Conservation (phyloP, 179 eudicot genomes). For the Pouteria campechiana region DNA sequence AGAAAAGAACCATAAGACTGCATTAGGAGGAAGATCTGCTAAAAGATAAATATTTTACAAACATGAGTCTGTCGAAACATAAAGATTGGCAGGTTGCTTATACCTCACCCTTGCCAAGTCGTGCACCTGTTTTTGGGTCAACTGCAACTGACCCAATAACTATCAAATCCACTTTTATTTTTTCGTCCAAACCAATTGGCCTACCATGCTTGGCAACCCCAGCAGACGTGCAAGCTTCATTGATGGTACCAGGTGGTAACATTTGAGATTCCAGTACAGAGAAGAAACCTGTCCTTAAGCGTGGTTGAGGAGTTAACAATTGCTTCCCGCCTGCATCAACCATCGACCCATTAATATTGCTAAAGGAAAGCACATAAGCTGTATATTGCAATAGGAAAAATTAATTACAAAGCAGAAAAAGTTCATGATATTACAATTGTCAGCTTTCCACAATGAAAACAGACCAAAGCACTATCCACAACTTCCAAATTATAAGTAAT, state of each 20-base stretch:
- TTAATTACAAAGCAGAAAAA: not conserved
- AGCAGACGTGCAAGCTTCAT: slow-evolving; percentile 86
- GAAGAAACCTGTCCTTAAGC: slow-evolving; percentile 90
- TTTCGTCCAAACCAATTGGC: slow-evolving; percentile 88
- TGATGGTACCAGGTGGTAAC: slow-evolving; percentile 51
- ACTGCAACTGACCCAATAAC: slow-evolving; percentile 94
- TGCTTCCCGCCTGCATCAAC: slow-evolving; percentile 57
- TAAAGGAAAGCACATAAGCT: not conserved
- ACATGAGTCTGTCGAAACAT: too few species aligned
- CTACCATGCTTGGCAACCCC: slow-evolving; percentile 90
- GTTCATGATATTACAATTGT: too few species aligned
- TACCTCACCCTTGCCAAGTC: slow-evolving; percentile 99
- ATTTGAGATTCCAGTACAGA: slow-evolving; percentile 58
- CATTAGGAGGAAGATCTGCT: too few species aligned
- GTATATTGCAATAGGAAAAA: not conserved
- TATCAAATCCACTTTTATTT: slow-evolving; percentile 80
- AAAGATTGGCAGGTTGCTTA: too few species aligned
- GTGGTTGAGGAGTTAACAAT: slow-evolving; percentile 94
- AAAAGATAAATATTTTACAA: too few species aligned
- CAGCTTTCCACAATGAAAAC: too few species aligned
- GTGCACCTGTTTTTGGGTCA: slow-evolving; percentile 85
- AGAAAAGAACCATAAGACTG: too few species aligned
- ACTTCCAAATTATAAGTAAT: too few species aligned
- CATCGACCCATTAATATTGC: not conserved
- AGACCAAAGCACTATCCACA: too few species aligned